phyloP scores from a whole-genome alignment of 2,329 filamentous ascomycete species.

The Blastomyces parvus region DNA sequence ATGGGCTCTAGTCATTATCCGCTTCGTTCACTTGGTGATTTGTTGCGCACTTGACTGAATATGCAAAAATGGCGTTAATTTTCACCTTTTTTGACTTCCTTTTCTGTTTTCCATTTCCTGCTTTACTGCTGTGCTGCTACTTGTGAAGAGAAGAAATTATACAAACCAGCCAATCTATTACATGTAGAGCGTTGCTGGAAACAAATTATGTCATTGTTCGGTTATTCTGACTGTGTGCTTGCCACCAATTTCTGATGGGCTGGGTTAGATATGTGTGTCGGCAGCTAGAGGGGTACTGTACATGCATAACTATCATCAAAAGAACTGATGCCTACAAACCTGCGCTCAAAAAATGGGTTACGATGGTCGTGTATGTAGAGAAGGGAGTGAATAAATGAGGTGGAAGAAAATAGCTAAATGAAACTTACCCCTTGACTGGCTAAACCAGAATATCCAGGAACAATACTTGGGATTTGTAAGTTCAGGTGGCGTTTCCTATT shows the following conservation, averaged over 20 bases:
- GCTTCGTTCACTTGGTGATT: not conserved
- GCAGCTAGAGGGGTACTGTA: no score
- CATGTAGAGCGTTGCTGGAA: not conserved
- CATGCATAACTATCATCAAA: not conserved
- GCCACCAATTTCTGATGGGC: no score
- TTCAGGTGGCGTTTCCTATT: slow-evolving; percentile 2
- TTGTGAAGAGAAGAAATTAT: not conserved
- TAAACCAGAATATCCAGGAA: not conserved
- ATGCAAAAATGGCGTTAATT: not conserved
- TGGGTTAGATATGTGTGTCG: no score
- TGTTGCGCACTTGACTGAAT: not conserved
- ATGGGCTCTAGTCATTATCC: not conserved
- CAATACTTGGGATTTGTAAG: not conserved
- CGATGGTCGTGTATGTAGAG: no score
- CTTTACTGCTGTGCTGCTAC: not conserved
- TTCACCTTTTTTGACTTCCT: not conserved
- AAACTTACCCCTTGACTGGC: not conserved
- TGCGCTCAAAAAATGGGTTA: not conserved
- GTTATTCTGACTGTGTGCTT: no score
- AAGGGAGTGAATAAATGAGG: not conserved
- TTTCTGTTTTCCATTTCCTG: not conserved
- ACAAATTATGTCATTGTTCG: no score
- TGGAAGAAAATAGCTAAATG: not conserved
- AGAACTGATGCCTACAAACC: not conserved
- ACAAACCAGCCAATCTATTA: not conserved